Conservation (phyloP, 1,139 yeast genomes). For the Dujonia santamariae region DNA sequence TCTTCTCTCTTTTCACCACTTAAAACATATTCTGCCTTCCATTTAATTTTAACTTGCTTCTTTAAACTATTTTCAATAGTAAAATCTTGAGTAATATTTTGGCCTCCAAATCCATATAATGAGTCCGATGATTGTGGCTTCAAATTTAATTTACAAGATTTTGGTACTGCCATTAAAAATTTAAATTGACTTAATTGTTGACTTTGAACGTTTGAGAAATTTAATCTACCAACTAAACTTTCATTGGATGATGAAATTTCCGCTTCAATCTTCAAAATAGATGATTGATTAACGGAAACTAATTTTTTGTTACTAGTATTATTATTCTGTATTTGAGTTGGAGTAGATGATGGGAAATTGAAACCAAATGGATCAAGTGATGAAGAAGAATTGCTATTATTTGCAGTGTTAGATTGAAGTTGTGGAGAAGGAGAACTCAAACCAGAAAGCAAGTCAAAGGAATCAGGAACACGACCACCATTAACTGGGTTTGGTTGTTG, state of each 20-base stretch:
- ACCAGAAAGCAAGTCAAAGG: constrained; percentile 42
- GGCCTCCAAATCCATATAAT: constrained; percentile 47
- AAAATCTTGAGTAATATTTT: constrained; percentile 60
- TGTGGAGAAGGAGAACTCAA: constrained; percentile 48
- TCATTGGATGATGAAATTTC: constrained; percentile 32
- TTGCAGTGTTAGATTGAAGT: constrained; percentile 38
- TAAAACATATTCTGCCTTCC: constrained; percentile 64
- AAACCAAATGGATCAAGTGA: constrained; percentile 51
- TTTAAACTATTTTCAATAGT: constrained; percentile 51
- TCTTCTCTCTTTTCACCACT: constrained; percentile 51
- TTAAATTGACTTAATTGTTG: constrained; percentile 43
- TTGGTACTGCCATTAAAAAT: constrained; percentile 83
- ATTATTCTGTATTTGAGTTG: constrained; percentile 15
- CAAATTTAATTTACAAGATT: constrained; percentile 60
- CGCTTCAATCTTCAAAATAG: constrained; percentile 52
- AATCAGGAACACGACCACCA: too few species aligned
- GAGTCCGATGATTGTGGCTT: constrained; percentile 65
- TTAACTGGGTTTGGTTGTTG: constrained; percentile 13
- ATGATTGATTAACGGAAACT: constrained; percentile 42
- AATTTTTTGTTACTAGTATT: constrained; percentile 14
- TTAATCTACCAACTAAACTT: constrained; percentile 41
- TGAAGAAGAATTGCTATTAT: constrained; percentile 8
- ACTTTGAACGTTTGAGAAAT: constrained; percentile 40
- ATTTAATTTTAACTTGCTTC: constrained; percentile 66
- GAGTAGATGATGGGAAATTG: constrained; percentile 41